Evolutionary conservation across 805 yeast genomes (phyloP), one percentile per base, ranked within the genome.

Genomic region (Torulaspora franciscae): DNA sequence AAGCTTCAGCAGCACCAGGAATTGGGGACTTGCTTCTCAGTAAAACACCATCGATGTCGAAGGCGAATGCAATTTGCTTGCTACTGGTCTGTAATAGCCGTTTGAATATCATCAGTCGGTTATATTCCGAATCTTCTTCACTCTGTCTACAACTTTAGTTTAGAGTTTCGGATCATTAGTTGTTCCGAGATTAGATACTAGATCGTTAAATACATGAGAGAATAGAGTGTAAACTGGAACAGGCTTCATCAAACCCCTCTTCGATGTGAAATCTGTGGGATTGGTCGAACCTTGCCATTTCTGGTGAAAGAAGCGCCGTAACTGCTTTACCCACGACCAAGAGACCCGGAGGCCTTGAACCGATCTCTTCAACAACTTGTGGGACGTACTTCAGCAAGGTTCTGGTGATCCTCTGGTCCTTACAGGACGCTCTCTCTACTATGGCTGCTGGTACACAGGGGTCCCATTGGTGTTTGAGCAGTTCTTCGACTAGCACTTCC

Each of bases 321-420:
- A 96, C 90, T 0, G 91, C 83, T 50, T 75, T 71, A 0, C 98
- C 98, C 1, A 87, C 76, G 2, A 91, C 83, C 33, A 91, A 70
- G 43, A 91, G 69, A 0, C 98, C 98, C 0, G 98, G 98, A 0
- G 98, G 98, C 50, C 96, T 72, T 9, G 93, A 81, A 0, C 96
- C 97, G 35, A 79, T 75, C 24, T 77, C 77, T 50, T 83, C 83
- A 1, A 88, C 77, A 1, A 93, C 95, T 34, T 74, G 80, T 0
- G 83, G 83, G 1, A 88, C 78, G 50, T 83, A 67, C 41, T 72
- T 71, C 35, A 91, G 67, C 0, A 79, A 75, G 0, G 96, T 85
- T 50, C 95, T 71, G 3, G 89, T 79, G 4, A 90, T 75, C 45
- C 98, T 67, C 67, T 91, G 97, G 60, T 90, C 98, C 0, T 93